These are phyloP conservation scores for Rhizopus sp. DNA, from an alignment of 371 early-diverging fungal genomes.

Conservation along the genomic window DNA sequence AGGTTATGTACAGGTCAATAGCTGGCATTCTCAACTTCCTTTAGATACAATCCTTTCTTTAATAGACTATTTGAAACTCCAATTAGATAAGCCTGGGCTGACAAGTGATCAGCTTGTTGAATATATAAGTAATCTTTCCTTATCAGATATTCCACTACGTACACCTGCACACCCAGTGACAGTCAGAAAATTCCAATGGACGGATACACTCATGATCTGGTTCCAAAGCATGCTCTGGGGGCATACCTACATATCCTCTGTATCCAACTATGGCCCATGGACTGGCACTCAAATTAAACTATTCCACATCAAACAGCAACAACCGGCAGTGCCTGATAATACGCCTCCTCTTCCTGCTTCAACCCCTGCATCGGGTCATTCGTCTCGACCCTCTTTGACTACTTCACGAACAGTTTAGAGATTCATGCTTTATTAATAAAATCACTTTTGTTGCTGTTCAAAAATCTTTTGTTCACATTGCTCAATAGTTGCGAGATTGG, in stretches of 20 bases:
- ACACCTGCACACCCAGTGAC: conserved; percentile 33
- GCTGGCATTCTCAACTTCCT: conserved; percentile 36
- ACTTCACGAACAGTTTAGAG: not conserved
- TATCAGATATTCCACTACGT: conserved; percentile 10
- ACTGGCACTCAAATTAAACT: conserved; percentile 63
- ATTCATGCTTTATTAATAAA: no score
- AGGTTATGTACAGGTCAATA: conserved; percentile 13
- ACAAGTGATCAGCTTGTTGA: conserved; percentile 13
- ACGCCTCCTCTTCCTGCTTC: not conserved
- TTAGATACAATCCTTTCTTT: conserved; percentile 22
- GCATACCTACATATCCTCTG: conserved; percentile 59
- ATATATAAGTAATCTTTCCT: not conserved
- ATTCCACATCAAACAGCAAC: conserved; percentile 54
- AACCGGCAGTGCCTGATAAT: not conserved
- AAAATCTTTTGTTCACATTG: conserved; percentile 72
- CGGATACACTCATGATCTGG: conserved; percentile 66
- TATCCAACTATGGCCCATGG: conserved; percentile 61
- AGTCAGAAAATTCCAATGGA: conserved; percentile 56
- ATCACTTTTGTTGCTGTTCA: conserved; percentile 37
- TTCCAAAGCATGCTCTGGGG: conserved; percentile 70
- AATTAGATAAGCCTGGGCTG: conserved; percentile 15
- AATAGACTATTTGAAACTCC: conserved; percentile 22
- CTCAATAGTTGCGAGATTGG: conserved; percentile 85
- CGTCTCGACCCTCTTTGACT: not conserved
- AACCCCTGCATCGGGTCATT: not conserved